Conservation (phyloP, 371 early-diverging fungal species). For the Mucor velutinosus region DNA sequence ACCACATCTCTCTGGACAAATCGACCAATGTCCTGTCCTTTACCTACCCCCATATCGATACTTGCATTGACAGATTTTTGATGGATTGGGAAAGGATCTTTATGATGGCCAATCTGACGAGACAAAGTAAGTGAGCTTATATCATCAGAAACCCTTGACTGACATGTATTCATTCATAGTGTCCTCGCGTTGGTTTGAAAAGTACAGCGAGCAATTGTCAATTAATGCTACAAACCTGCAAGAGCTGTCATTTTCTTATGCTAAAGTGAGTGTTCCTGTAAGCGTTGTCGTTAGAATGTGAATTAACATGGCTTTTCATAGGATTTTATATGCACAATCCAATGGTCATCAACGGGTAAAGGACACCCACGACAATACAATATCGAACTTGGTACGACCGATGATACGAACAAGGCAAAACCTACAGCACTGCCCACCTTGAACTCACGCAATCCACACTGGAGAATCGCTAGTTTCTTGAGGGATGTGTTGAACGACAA, state of each 20-base stretch:
- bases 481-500: conserved; percentile 48
- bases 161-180: conserved; percentile 19
- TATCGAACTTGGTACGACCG: conserved; percentile 25
- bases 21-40: conserved; percentile 42
- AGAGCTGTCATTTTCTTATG: conserved; percentile 42
- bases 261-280: conserved; percentile 23
- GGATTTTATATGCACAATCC: conserved; percentile 40
- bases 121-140: conserved; percentile 33
- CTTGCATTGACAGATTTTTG: conserved; percentile 42
- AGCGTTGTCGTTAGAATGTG: background rate
- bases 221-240: conserved; percentile 42
- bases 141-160: background rate
- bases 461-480: conserved; percentile 40
- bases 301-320: background rate
- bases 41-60: conserved; percentile 48
- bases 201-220: conserved; percentile 37
- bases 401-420: conserved; percentile 12
- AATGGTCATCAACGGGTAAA: conserved; percentile 35
- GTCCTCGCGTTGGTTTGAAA: conserved; percentile 41
- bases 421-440: conserved; percentile 13
- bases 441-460: conserved; percentile 45
- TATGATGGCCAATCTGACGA: conserved; percentile 52
- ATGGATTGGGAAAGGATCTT: conserved; percentile 51
- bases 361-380: conserved; percentile 37
- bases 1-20: conserved; percentile 48